Evolutionary conservation across 495 filamentous ascomycete genomes (phyloP), one percentile per base, ranked within the genome.

Genomic region (Lichenothelia convexa): DNA sequence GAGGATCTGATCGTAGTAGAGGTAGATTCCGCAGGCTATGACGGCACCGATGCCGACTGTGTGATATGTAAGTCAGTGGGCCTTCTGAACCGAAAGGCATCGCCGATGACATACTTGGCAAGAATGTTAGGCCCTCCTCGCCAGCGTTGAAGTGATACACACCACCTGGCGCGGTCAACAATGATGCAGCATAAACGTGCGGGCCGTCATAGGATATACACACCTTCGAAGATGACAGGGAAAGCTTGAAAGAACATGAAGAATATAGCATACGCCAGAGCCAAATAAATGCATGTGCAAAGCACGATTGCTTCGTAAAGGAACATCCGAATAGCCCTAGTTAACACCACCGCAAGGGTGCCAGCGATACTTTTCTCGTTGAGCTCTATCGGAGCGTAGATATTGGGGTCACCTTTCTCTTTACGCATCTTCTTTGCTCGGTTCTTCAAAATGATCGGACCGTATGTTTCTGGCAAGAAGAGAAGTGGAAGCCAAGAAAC

Each of bases 171-270:
- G 19, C 39, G 44, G 8, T 12, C 39, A 45, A 48, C 56, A 19
- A 58, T 50, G 31, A 54, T 39, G 7, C n/a, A n/a, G n/a, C n/a
- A n/a, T n/a, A n/a, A n/a, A n/a, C 24, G 38, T 22, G 8, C n/a
- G n/a, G n/a, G n/a, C n/a, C n/a, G 11, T 21, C 8, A 37, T n/a
- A n/a, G n/a, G n/a, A n/a, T n/a, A n/a, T n/a, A n/a, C n/a, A 32
- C 24, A 47, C 62, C 65, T 51, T 65, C 47, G 49, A 73, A 78
- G 35, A 78, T 76, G 11, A 79, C 60, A 0, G 74, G 74, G 46
- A 67, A 79, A 3, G 69, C 66, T 36, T 77, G 67, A 43, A 83
- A 79, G 41, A 66, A 77, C 46, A 83, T 70, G 51, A 80, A 83
- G 43, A 86, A 84, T 21, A 84, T 76, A 5, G 68, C 69, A 49